Evolutionary conservation across 768 basidiomycete species (phyloP).

Genomic region (Auricularia heimuer): DNA sequence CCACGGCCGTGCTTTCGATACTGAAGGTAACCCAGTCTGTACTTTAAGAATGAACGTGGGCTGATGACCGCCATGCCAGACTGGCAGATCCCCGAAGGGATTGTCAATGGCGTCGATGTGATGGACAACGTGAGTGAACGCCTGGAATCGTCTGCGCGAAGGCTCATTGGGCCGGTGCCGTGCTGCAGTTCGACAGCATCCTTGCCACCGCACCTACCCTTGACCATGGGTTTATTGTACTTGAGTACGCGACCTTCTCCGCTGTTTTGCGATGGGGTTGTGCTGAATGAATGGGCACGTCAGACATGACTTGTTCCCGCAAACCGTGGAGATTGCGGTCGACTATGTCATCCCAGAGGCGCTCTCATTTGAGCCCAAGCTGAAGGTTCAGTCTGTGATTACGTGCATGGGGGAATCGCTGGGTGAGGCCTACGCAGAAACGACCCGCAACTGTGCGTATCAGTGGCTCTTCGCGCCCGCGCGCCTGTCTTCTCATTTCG

Average conservation of each 20-base stretch:
- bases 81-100: slow-evolving; percentile 69
- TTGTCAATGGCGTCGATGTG: slow-evolving; percentile 45
- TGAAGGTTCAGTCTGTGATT: slow-evolving; percentile 65
- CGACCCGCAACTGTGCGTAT: slow-evolving; percentile 50
- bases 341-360: slow-evolving; percentile 82
- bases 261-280: background rate
- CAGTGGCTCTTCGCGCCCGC: background rate
- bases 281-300: background rate
- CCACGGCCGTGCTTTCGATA: slow-evolving; percentile 51
- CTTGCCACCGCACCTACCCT: slow-evolving; percentile 48
- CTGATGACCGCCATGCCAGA: slow-evolving; percentile 26
- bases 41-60: too few relatives aligned
- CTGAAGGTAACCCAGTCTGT: slow-evolving; percentile 25
- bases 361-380: slow-evolving; percentile 54
- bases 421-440: slow-evolving; percentile 70
- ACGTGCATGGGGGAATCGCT: slow-evolving; percentile 50
- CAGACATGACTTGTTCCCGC: slow-evolving; percentile 70
- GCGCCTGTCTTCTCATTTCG: background rate
- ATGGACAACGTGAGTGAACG: slow-evolving; percentile 33
- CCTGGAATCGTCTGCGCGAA: background rate
- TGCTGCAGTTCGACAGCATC: slow-evolving; percentile 54
- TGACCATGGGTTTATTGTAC: slow-evolving; percentile 75
- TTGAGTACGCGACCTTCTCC: slow-evolving; percentile 36
- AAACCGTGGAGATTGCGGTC: slow-evolving; percentile 75
- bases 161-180: slow-evolving; percentile 13